Evolutionary conservation across 2,329 filamentous ascomycete genomes (phyloP), one percentile per base, ranked within the genome.

Genomic region (Mollisiaceae sp.): DNA sequence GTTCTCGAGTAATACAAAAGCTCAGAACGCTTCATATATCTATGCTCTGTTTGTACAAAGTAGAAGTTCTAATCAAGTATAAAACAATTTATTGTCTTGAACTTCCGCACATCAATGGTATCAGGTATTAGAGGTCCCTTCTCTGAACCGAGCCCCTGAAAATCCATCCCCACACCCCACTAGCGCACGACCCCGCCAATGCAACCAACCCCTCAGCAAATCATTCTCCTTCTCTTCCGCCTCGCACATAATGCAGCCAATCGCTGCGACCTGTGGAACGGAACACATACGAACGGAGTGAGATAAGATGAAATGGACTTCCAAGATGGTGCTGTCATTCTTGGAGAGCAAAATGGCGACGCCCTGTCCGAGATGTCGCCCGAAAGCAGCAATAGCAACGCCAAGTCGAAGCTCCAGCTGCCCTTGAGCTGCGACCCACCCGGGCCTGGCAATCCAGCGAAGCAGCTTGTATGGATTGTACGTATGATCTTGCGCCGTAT

Each of bases 361-460:
- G n/a, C 4, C 2, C 15, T 32, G 15, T 64, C 39, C 20, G 65
- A 63, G 45, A 72, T 71, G 67, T 67, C 68, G 66, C 68, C 70
- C n/a, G 66, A 70, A 18, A 67, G 50, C 11, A 65, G 63, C 57
- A 73, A 67, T 12, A 27, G 22, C 50, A 54, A 24, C 24, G 20
- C 50, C 4, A 78, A 75, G 75, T 76, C 74, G 52, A 84, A 79
- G 71, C 79, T 88, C 38, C 82, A 89, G 71, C 86, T 98, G 2
- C 94, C 94, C 0, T 82, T 89, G 39, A 96, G 92, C 71, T 97
- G 93, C 77, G 92, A 97, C 72, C 94, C 94, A 32, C 93, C 94
- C 0, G 86, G 87, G 20, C 85, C 89, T 12, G 84, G 85, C 56
- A 89, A 90, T 64, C 88, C 90, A 12, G 82, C 87, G 1, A 90